Conservation (phyloP, 805 yeast species). For the Suhomyces xylopsoci region DNA sequence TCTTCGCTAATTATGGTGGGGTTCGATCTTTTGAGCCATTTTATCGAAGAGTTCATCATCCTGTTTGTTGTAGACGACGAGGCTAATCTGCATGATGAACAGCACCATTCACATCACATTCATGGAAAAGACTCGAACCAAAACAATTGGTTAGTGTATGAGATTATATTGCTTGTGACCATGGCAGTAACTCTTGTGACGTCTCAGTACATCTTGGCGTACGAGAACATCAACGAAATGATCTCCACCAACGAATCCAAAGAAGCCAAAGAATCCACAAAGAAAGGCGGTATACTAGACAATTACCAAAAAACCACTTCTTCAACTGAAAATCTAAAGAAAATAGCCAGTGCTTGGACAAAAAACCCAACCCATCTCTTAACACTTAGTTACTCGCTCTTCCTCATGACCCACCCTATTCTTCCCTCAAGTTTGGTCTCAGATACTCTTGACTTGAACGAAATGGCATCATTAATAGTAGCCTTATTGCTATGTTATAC, state of each 20-base stretch:
- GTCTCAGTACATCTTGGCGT: conserved; percentile 32
- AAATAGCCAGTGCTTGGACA: conserved; percentile 16
- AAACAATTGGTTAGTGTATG: conserved; percentile 29
- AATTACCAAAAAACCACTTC: not conserved
- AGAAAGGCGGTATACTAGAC: conserved; percentile 6
- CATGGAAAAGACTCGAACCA: conserved; percentile 25
- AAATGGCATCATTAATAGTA: conserved; percentile 44
- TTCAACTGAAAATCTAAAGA: conserved; percentile 4
- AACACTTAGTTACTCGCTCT: conserved; percentile 42
- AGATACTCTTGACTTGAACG: conserved; percentile 38
- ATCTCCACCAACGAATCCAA: conserved; percentile 20
- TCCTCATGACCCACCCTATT: conserved; percentile 40
- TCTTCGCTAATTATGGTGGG: conserved; percentile 89
- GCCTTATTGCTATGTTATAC: conserved; percentile 44
- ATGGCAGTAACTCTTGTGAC: conserved; percentile 27
- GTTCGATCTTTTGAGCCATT: conserved; percentile 80
- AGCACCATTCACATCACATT: conserved; percentile 38
- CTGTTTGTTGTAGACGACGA: conserved; percentile 33
- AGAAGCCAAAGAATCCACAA: conserved; percentile 5
- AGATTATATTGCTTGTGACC: conserved; percentile 16
- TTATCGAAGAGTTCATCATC: conserved; percentile 70
- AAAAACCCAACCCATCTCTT: conserved; percentile 46
- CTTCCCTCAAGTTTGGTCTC: conserved; percentile 29
- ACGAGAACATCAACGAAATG: conserved; percentile 33
- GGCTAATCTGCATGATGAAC: conserved; percentile 14